Conservation (phyloP, 2,329 filamentous ascomycete species). For the Knufia fluminis region DNA sequence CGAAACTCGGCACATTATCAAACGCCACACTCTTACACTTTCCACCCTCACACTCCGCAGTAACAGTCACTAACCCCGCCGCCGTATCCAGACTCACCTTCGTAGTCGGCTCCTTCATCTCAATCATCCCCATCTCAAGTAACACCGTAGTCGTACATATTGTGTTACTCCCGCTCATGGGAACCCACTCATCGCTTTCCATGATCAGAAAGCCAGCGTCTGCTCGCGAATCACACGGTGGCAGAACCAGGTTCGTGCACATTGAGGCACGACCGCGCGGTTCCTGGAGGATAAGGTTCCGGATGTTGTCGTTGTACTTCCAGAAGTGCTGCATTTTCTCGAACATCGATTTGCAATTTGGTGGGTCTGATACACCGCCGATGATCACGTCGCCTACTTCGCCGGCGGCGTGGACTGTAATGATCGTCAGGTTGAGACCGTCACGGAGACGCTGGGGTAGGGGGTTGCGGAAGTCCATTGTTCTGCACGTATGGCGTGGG, state of each 20-base stretch:
- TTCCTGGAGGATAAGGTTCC: slow-evolving; percentile 38
- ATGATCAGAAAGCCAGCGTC: slow-evolving; percentile 40
- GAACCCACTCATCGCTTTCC: slow-evolving; percentile 39
- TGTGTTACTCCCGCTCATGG: slow-evolving; percentile 40
- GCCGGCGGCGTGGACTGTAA: slow-evolving; percentile 23
- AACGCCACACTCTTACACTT: slow-evolving; percentile 39
- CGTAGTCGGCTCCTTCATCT: slow-evolving; percentile 38
- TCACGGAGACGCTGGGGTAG: too few species aligned
- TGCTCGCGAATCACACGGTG: slow-evolving; percentile 37
- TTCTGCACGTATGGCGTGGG: too few species aligned
- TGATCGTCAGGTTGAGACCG: too few species aligned
- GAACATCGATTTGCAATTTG: slow-evolving; percentile 38
- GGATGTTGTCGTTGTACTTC: slow-evolving; percentile 32
- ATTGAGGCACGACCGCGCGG: slow-evolving; percentile 37
- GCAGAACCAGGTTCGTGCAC: slow-evolving; percentile 34
- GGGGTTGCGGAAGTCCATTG: too few species aligned
- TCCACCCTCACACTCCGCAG: slow-evolving; percentile 34
- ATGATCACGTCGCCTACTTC: slow-evolving; percentile 43
- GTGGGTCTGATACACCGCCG: slow-evolving; percentile 38
- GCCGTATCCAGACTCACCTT: slow-evolving; percentile 36
- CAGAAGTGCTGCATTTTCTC: slow-evolving; percentile 40
- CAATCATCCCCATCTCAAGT: slow-evolving; percentile 40
- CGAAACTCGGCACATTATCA: slow-evolving; percentile 39
- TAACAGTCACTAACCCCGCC: slow-evolving; percentile 35
- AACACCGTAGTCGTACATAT: slow-evolving; percentile 39